These are phyloP conservation scores for Mycena vulgaris DNA, from an alignment of 768 basidiomycete species.

Conservation along the genomic window DNA sequence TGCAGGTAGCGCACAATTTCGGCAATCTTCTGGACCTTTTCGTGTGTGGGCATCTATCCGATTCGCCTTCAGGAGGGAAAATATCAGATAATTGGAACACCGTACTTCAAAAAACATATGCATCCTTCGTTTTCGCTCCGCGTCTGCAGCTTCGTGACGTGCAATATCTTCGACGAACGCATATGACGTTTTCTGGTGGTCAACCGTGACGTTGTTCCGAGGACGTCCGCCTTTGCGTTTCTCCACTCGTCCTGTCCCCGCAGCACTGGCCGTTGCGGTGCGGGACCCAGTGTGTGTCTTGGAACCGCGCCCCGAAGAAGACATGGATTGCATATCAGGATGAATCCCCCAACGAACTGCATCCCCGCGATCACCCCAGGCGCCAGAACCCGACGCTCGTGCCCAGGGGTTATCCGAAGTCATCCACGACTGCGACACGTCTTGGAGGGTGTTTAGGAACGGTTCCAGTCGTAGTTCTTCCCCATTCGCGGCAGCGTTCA, in stretches of 20 bases:
- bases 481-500: constrained; percentile 19
- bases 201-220: neutral
- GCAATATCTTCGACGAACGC: constrained; percentile 34
- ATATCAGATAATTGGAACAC: constrained; percentile 31
- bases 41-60: constrained; percentile 67
- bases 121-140: constrained; percentile 61
- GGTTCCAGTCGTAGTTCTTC: constrained; percentile 35
- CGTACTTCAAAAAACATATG: constrained; percentile 65
- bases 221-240: neutral
- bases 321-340: constrained; percentile 6
- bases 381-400: constrained; percentile 6
- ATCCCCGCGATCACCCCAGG: constrained; percentile 20
- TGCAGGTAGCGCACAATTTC: constrained; percentile 62
- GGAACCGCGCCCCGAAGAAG: constrained; percentile 23
- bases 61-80: neutral
- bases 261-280: constrained; percentile 1
- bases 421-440: constrained; percentile 23
- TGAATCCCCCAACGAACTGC: constrained; percentile 21
- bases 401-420: constrained; percentile 17
- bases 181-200: constrained; percentile 6
- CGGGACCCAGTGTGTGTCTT: constrained; percentile 10
- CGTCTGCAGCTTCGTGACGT: constrained; percentile 38
- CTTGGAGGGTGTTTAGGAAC: constrained; percentile 28
- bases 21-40: constrained; percentile 67
- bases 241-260: neutral